Evolutionary conservation across 2,329 filamentous ascomycete genomes (phyloP).

Genomic region (Sphaerulina musiva): DNA sequence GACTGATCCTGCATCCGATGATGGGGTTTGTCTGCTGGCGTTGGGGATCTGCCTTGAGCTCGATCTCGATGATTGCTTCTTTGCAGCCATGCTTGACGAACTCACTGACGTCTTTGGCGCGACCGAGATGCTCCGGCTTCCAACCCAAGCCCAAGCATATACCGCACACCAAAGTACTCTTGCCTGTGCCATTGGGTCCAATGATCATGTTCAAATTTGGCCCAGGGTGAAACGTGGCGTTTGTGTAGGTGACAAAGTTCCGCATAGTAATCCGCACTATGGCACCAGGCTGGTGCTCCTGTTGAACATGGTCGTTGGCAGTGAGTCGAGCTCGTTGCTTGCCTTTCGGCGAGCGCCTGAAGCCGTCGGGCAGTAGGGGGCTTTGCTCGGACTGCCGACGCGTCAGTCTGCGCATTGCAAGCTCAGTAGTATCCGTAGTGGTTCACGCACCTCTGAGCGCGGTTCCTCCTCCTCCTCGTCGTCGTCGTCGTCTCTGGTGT

Average conservation of each 20-base stretch:
- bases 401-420: not conserved
- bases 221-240: slow-evolving; percentile 83
- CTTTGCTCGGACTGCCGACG: slow-evolving; percentile 3
- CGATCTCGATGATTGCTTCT: slow-evolving; percentile 79
- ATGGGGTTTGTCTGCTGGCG: slow-evolving; percentile 60
- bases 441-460: slow-evolving; percentile 2
- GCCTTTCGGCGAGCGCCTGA: slow-evolving; percentile 29
- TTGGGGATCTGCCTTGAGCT: slow-evolving; percentile 60
- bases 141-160: slow-evolving; percentile 91
- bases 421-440: not conserved
- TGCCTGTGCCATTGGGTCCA: slow-evolving; percentile 96
- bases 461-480: not conserved
- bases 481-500: not conserved
- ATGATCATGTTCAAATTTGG: slow-evolving; percentile 98
- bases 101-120: slow-evolving; percentile 75
- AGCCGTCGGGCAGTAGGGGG: slow-evolving; percentile 32
- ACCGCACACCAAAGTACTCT: slow-evolving; percentile 93
- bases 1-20: slow-evolving; percentile 68
- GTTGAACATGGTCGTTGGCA: not conserved
- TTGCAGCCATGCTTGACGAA: slow-evolving; percentile 86
- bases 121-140: slow-evolving; percentile 71
- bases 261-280: slow-evolving; percentile 79
- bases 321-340: slow-evolving; percentile 14
- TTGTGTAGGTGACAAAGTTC: slow-evolving; percentile 93
- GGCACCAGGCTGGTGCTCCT: slow-evolving; percentile 61